Evolutionary conservation across 257 asterid species (phyloP).

Genomic region (Solanum bukasovii): DNA sequence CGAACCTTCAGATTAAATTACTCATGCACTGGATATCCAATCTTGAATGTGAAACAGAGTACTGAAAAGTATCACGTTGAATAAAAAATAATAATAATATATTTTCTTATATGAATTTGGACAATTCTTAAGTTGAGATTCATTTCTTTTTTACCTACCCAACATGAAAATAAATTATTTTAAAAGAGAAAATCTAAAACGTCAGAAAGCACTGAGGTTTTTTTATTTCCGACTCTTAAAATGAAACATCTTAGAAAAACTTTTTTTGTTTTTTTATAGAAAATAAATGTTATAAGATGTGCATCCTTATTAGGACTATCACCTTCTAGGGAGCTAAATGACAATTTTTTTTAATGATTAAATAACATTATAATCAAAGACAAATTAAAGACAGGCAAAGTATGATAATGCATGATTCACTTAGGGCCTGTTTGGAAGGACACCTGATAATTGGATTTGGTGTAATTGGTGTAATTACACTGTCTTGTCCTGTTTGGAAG

Average conservation of each 20-base stretch:
- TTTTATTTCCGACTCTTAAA: neutral
- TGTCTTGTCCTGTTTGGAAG: too few species aligned
- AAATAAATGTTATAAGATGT: neutral
- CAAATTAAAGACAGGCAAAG: neutral
- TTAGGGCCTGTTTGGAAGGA: too few species aligned
- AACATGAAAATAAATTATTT: neutral
- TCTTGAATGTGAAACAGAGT: neutral
- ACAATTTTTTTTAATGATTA: neutral
- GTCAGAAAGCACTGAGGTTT: neutral
- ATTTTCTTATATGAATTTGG: too few species aligned
- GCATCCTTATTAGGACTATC: constrained; percentile 16
- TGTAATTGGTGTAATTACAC: too few species aligned
- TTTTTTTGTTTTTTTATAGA: neutral
- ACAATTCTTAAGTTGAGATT: too few species aligned
- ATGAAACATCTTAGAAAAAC: neutral
- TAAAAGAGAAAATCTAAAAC: neutral
- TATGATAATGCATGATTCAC: neutral
- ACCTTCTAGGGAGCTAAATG: neutral
- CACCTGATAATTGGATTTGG: too few species aligned
- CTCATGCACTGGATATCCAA: accelerated
- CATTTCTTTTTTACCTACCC: neutral
- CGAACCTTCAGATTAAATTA: neutral
- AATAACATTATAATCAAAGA: neutral
- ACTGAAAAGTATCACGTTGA: too few species aligned
- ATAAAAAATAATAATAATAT: too few species aligned